Conservation (phyloP, 352 stramenopile species). For the Phytophthora ramorum region DNA sequence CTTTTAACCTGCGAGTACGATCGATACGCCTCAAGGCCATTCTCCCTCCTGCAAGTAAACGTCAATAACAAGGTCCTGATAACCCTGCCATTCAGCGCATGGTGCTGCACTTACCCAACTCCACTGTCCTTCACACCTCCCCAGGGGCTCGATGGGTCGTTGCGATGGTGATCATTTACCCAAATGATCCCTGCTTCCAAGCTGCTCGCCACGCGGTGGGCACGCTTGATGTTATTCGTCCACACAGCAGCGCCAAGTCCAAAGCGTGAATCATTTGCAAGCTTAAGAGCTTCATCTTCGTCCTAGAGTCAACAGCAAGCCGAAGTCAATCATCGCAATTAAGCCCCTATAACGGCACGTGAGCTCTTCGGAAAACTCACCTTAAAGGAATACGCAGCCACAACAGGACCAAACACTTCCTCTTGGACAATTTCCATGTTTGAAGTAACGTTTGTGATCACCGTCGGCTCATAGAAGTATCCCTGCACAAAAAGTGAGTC, state of each 20-base stretch:
- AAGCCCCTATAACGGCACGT: neutral
- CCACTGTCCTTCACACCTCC: constrained; percentile 77
- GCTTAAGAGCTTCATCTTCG: constrained; percentile 74
- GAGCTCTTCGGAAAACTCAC: neutral
- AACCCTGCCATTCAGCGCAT: neutral
- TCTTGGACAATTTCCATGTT: constrained; percentile 86
- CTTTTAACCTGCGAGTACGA: constrained; percentile 87
- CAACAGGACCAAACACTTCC: constrained; percentile 92
- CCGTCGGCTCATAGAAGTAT: constrained; percentile 94
- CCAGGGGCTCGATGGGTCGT: constrained; percentile 68
- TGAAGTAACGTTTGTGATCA: constrained; percentile 79
- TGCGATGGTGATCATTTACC: constrained; percentile 87
- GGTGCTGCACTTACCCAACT: constrained; percentile 45
- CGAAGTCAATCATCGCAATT: constrained; percentile 29
- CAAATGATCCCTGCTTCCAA: constrained; percentile 92
- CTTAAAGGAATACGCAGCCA: constrained; percentile 55
- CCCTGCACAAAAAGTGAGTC: constrained; percentile 32
- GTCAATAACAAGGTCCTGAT: neutral
- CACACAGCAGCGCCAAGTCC: constrained; percentile 89
- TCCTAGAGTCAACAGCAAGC: constrained; percentile 36
- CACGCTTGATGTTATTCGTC: constrained; percentile 78
- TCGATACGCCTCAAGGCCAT: constrained; percentile 70
- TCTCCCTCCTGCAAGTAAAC: constrained; percentile 69
- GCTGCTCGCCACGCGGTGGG: constrained; percentile 80
- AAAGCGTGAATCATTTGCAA: constrained; percentile 86